These are phyloP conservation scores for Sarocladium kiliense DNA, from an alignment of 2,329 filamentous ascomycete genomes.

Conservation along the genomic window DNA sequence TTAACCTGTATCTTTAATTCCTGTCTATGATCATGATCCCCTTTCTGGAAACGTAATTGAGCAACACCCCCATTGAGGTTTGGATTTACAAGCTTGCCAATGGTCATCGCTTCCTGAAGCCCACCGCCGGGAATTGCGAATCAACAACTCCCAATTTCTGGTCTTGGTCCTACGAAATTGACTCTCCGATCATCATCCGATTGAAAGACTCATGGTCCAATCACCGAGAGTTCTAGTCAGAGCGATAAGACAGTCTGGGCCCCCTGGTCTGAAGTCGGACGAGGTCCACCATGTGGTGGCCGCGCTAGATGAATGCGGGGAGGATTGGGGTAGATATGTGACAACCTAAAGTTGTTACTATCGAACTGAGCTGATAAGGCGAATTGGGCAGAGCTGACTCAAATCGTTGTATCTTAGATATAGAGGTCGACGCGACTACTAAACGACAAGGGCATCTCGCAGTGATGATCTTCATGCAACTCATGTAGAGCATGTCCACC, in stretches of 20 bases:
- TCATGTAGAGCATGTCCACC: neutral
- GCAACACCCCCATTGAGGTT: too few species aligned
- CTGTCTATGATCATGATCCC: too few species aligned
- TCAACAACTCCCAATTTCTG: too few species aligned
- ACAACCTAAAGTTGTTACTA: neutral
- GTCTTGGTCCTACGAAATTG: too few species aligned
- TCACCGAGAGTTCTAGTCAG: too few species aligned
- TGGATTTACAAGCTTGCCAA: too few species aligned
- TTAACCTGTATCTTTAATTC: too few species aligned
- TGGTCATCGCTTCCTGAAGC: too few species aligned
- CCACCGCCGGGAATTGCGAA: too few species aligned
- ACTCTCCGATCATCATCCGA: too few species aligned
- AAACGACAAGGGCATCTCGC: neutral
- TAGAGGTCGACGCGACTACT: neutral
- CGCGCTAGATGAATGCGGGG: slow-evolving; percentile 5
- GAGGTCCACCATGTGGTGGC: neutral
- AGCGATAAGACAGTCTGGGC: neutral
- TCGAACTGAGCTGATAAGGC: neutral
- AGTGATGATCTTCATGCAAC: neutral
- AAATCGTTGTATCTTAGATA: neutral
- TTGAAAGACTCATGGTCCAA: neutral
- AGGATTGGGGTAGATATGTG: slow-evolving; percentile 5
- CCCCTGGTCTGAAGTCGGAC: neutral
- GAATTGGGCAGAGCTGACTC: neutral
- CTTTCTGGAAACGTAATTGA: too few species aligned